phyloP scores from a whole-genome alignment of 2,329 filamentous ascomycete species.

The Dothistroma pini region DNA sequence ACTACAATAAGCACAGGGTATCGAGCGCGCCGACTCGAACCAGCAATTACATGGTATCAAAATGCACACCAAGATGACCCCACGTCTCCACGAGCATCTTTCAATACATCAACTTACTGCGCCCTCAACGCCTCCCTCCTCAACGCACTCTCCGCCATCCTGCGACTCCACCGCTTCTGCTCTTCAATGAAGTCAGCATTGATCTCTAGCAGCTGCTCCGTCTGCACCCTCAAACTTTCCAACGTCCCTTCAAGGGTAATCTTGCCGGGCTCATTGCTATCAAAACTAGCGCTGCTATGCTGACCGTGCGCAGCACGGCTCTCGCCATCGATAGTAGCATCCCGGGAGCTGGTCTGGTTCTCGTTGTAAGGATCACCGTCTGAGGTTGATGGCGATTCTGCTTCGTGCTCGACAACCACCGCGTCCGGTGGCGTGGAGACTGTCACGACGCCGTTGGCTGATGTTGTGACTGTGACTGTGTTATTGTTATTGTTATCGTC shows the following conservation, averaged over 20 bases:
- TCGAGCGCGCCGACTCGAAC: neutral
- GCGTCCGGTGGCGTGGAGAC: neutral
- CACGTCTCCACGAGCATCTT: neutral
- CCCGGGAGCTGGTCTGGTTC: neutral
- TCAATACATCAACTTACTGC: neutral
- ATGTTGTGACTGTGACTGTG: neutral
- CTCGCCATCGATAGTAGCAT: neutral
- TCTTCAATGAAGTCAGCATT: conserved; percentile 35
- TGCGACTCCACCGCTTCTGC: conserved; percentile 25
- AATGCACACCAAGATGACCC: neutral
- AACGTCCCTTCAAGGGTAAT: conserved; percentile 34
- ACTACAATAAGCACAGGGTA: too few relatives aligned
- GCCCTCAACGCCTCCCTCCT: conserved; percentile 1
- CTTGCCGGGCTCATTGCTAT: neutral
- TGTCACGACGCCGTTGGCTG: neutral
- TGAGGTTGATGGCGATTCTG: neutral
- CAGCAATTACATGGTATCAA: neutral
- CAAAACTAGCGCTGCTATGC: neutral
- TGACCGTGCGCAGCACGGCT: neutral
- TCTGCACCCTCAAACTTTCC: conserved; percentile 32
- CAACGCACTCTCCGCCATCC: conserved; percentile 1
- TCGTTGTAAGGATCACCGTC: neutral
- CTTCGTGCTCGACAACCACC: neutral
- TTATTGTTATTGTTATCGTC: neutral
- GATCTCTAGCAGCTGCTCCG: conserved; percentile 34